Conservation (phyloP, 2,329 filamentous ascomycete genomes). For the Neonectria sp. region DNA sequence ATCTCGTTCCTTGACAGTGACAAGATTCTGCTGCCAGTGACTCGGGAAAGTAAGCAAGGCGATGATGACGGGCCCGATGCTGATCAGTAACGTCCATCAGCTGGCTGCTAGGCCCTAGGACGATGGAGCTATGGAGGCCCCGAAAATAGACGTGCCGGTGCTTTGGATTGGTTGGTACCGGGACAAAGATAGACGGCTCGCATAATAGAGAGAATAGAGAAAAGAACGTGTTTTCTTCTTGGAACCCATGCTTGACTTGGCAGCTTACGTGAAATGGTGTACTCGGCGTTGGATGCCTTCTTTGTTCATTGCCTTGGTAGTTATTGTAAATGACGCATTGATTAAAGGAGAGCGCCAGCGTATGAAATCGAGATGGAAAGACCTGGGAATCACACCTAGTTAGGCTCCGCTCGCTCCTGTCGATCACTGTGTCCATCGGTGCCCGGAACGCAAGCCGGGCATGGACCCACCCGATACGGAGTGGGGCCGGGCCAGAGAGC, state of each 20-base stretch:
- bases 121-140: neutral
- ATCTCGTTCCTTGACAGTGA: slow-evolving; percentile 34
- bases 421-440: neutral
- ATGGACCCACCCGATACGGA: slow-evolving; percentile 20
- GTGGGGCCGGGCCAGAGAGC: slow-evolving; percentile 20
- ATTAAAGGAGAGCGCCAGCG: neutral
- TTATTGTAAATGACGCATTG: neutral
- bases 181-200: neutral
- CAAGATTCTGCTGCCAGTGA: slow-evolving; percentile 10
- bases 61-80: neutral
- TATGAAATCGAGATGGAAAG: neutral
- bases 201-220: neutral
- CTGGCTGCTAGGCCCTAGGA: neutral
- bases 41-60: neutral
- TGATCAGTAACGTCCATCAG: neutral
- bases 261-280: neutral
- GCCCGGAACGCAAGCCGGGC: slow-evolving; percentile 7
- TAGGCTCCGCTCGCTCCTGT: neutral
- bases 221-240: neutral
- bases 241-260: neutral
- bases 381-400: neutral
- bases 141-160: neutral
- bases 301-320: too few relatives aligned
- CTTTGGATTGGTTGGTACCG: neutral
- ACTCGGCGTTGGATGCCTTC: too few relatives aligned